phyloP scores from a whole-genome alignment of 176 grass and related monocot genomes.

The Hsuehochloa calcarea region DNA sequence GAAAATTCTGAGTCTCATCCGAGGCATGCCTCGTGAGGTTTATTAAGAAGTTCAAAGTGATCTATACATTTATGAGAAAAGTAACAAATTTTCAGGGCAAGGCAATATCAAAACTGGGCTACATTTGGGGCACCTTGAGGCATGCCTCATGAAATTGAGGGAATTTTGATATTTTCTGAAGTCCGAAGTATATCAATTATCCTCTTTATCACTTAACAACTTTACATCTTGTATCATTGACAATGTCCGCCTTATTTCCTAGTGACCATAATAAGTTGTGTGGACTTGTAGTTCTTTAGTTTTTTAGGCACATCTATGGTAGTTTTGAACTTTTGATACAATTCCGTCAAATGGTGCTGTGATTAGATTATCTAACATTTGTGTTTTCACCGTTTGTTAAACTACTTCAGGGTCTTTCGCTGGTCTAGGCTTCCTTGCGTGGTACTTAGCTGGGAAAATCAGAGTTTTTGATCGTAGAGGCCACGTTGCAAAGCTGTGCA shows the following conservation, averaged over 20 bases:
- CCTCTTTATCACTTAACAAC: background rate
- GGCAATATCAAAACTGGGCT: background rate
- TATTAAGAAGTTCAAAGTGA: background rate
- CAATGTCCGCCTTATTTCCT: background rate
- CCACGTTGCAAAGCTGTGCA: slow-evolving; percentile 74
- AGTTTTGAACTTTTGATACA: background rate
- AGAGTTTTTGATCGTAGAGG: slow-evolving; percentile 66
- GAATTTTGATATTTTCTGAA: background rate
- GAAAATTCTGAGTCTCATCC: background rate
- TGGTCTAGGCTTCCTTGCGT: slow-evolving; percentile 79
- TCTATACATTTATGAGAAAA: background rate
- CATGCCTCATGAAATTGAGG: background rate
- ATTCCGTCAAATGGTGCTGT: background rate
- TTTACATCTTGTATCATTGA: background rate
- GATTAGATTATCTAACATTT: background rate
- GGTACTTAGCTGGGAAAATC: slow-evolving; percentile 84
- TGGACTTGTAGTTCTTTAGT: background rate
- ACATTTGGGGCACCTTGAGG: slow-evolving; percentile 6
- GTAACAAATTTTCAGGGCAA: background rate
- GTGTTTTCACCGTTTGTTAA: background rate
- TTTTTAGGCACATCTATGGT: slow-evolving; percentile 11
- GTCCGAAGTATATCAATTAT: background rate
- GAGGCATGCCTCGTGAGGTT: background rate
- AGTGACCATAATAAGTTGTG: background rate
- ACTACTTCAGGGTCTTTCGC: slow-evolving; percentile 70